Conservation (phyloP, 192 early-diverging fungal genomes). For the Radiomyces spectabilis region DNA sequence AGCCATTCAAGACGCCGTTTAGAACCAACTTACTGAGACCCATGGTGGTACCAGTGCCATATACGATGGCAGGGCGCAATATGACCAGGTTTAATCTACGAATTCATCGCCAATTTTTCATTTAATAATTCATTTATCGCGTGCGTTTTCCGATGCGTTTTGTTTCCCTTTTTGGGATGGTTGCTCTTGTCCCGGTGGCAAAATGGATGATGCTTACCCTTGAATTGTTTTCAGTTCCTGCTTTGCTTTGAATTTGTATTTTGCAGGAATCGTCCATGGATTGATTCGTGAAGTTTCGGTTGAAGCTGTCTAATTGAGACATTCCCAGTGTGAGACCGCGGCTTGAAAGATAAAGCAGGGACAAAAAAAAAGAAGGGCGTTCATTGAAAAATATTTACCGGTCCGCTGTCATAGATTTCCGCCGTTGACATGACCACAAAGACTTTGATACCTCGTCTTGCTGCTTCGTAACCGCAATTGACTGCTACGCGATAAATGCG, state of each 20-base stretch:
- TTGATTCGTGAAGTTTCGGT: constrained; percentile 61
- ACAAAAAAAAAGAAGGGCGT: neutral
- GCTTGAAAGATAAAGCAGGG: neutral
- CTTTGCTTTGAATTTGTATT: constrained; percentile 68
- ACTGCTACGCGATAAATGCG: constrained; percentile 65
- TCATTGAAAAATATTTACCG: constrained; percentile 34
- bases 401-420: constrained; percentile 80
- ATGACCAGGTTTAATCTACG: constrained; percentile 76
- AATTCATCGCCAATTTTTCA: neutral
- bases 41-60: constrained; percentile 71
- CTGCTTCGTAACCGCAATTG: constrained; percentile 78
- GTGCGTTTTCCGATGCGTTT: too few relatives aligned
- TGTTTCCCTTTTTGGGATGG: constrained; percentile 2
- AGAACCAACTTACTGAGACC: constrained; percentile 80
- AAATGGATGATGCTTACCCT: too few relatives aligned
- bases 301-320: constrained; percentile 4
- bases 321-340: neutral
- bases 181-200: too few relatives aligned
- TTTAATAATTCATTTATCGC: too few relatives aligned
- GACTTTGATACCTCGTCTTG: constrained; percentile 58
- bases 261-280: constrained; percentile 75
- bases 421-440: constrained; percentile 87
- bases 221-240: constrained; percentile 70
- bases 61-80: constrained; percentile 81
- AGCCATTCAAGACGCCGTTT: too few relatives aligned